Base-by-base conservation (phyloP, 352 stramenopile species). In the Globisporangium spiculum region DNA sequence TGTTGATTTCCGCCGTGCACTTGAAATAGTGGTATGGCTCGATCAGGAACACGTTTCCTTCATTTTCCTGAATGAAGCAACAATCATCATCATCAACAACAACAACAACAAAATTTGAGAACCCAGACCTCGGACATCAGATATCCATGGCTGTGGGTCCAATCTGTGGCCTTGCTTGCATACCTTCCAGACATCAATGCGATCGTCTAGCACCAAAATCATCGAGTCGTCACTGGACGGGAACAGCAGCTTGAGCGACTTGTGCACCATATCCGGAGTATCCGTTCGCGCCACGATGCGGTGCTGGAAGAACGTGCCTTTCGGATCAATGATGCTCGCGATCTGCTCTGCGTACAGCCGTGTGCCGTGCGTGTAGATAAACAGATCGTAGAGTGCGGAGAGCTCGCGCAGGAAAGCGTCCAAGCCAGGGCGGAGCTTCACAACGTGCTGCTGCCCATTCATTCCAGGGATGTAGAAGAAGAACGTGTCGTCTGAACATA, bases 351-450 rank as follows among this genome's bases (percentile, higher is more conserved):
- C 96, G 77, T 99, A 99, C 50, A 93, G 73, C 22, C 94, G 80
- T 24, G 94, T 98, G 62, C 95, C 96, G 48, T 97, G 94, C 26
- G 96, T 99, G 81, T 99, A 98, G 34, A 99, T 96, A 48, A 96
- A 96, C 22, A 99, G 63, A 76, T 98, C 93, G 75, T 98, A 99
- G 8, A 84, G 79, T 2, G 66, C 70, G 57, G 85, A 84, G 20
- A 97, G 80, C 38, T 91, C 77, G 18, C 81, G 69, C n/a, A 99
- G 83, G 65, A 98, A 98, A 32, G 88, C 72, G 38, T 83, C 80
- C 2, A 99, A 71, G 10, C 96, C 87, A 2, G 96, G 96, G 27
- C 96, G 92, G 48, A 98, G 75, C 80, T 98, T 98, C 50, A 98
- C 85, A 50, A 96, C 97, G 75, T 99, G 94, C 62, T 92, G 77